phyloP scores from a whole-genome alignment of 495 filamentous ascomycete species.

The Penicillium atrosanguineum region DNA sequence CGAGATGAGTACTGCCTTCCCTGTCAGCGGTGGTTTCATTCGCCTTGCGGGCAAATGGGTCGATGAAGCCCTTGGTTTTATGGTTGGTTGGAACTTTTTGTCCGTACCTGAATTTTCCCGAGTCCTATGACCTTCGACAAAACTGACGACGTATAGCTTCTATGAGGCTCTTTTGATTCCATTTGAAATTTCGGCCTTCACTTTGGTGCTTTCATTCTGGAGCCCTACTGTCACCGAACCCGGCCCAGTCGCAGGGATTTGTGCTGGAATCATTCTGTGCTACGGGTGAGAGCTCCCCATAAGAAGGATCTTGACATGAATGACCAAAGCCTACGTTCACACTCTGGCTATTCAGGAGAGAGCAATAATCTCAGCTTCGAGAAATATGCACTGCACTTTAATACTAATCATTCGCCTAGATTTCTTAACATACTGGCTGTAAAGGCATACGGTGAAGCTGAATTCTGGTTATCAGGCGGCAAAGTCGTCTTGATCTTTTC shows the following conservation, averaged over 20 bases:
- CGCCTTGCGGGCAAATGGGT: constrained; percentile 48
- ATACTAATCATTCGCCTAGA: constrained; percentile 1
- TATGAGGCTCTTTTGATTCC: constrained; percentile 65
- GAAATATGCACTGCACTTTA: too few relatives aligned
- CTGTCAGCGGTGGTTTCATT: constrained; percentile 56
- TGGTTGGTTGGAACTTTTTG: constrained; percentile 62
- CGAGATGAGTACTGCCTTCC: constrained; percentile 52
- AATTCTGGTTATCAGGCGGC: constrained; percentile 67
- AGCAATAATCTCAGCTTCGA: too few relatives aligned
- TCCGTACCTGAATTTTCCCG: constrained; percentile 8
- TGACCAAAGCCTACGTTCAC: too few relatives aligned
- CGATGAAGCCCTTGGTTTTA: constrained; percentile 53
- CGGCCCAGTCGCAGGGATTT: constrained; percentile 55
- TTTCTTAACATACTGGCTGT: constrained; percentile 46
- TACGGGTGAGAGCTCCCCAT: constrained; percentile 28
- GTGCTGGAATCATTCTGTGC: constrained; percentile 49
- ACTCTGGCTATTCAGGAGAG: too few relatives aligned
- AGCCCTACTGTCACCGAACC: constrained; percentile 48
- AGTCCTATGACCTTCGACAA: background rate
- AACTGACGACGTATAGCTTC: constrained; percentile 32
- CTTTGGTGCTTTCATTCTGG: constrained; percentile 67
- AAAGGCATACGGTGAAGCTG: constrained; percentile 66
- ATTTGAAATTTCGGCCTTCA: constrained; percentile 70
- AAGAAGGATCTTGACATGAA: constrained; percentile 1
- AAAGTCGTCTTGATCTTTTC: constrained; percentile 69